A percentile compares a stretch with the other conserved stretches of the same genome.
phyloP scores from a whole-genome alignment of 2,329 filamentous ascomycete species.

The Paramyrothecium roridum region DNA sequence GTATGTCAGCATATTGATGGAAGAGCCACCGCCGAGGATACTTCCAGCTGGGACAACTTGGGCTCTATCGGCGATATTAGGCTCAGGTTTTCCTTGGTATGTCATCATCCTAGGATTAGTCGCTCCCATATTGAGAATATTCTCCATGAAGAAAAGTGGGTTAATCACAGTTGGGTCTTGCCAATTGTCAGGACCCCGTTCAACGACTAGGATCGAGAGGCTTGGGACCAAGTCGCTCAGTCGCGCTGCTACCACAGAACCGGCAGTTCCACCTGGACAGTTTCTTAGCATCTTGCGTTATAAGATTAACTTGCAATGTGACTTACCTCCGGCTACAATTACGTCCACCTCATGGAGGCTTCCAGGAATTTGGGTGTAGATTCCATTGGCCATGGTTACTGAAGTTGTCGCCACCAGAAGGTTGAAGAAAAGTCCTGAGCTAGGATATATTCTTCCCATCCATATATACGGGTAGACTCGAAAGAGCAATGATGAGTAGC shows the following conservation, averaged over 20 bases:
- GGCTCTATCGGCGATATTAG: neutral
- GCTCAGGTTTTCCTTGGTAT: neutral
- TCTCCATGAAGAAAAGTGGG: neutral
- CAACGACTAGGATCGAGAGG: neutral
- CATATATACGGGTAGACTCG: too few species aligned
- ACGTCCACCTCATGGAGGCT: neutral
- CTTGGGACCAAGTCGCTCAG: neutral
- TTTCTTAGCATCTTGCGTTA: too few species aligned
- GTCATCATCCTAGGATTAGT: neutral
- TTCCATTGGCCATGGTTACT: neutral
- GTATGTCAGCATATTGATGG: constrained; percentile 1
- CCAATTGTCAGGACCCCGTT: neutral
- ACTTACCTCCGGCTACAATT: neutral
- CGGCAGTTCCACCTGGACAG: neutral
- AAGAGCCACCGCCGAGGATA: neutral
- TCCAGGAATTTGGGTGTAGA: neutral
- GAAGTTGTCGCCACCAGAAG: too few species aligned
- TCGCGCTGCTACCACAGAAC: neutral
- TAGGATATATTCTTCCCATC: too few species aligned
- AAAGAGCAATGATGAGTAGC: too few species aligned
- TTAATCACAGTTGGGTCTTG: neutral
- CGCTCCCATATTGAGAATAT: neutral
- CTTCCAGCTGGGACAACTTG: neutral
- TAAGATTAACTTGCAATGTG: too few species aligned
- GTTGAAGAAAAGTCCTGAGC: too few species aligned